Percentiles rank a stretch among this genome's conserved stretches.
These are phyloP conservation scores for Parmales sp. DNA, from an alignment of 108 stramenopile genomes.

Conservation along the genomic window DNA sequence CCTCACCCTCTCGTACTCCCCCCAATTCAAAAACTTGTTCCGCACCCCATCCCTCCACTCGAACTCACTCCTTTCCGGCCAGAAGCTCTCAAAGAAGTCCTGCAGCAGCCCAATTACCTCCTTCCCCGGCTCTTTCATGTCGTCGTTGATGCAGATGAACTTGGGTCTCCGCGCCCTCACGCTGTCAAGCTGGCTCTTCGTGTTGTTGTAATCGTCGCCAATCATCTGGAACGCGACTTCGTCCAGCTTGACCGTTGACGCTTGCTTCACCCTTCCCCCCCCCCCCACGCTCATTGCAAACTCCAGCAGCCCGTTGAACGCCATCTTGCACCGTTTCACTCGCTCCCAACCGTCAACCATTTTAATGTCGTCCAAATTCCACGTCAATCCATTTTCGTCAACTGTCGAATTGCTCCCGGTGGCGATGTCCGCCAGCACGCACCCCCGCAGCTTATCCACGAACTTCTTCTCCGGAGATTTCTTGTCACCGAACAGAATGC, in stretches of 20 bases:
- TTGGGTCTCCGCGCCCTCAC: slow-evolving; percentile 31
- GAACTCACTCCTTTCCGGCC: slow-evolving; percentile 17
- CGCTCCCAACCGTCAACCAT: no score
- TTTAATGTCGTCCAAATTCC: no score
- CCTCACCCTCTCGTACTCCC: slow-evolving; percentile 5
- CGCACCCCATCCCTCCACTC: slow-evolving; percentile 13
- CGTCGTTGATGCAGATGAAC: slow-evolving; percentile 47
- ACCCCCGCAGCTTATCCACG: slow-evolving; percentile 7
- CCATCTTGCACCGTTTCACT: neutral
- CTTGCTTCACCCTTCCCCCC: neutral
- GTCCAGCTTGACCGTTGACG: neutral
- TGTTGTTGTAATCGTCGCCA: slow-evolving; percentile 23
- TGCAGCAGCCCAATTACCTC: slow-evolving; percentile 16
- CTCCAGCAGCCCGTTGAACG: neutral
- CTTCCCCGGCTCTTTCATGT: slow-evolving; percentile 23
- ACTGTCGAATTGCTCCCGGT: no score
- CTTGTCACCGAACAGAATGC: slow-evolving; percentile 2
- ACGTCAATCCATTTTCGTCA: no score
- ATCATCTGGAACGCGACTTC: slow-evolving; percentile 42
- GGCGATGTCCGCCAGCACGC: slow-evolving; percentile 9
- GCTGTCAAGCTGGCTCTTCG: slow-evolving; percentile 26
- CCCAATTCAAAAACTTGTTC: slow-evolving; percentile 10
- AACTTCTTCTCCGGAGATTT: slow-evolving; percentile 1
- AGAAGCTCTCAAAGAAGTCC: slow-evolving; percentile 21
- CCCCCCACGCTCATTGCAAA: neutral